A percentile compares a stretch with the other conserved stretches of the same genome.
Evolutionary conservation across 768 basidiomycete genomes (phyloP).

Genomic region (Suillus subalutaceus): DNA sequence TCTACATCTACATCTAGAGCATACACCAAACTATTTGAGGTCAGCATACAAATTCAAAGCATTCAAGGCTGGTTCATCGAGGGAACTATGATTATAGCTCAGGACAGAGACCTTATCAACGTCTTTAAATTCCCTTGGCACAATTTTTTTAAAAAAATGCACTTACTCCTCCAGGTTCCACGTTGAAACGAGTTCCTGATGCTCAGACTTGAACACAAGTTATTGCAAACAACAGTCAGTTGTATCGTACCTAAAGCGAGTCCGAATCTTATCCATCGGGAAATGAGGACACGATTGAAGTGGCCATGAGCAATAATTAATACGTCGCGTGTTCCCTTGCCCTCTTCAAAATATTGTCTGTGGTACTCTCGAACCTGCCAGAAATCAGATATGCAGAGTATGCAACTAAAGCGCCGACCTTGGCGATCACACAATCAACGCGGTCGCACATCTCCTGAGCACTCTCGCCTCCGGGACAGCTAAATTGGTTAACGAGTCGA

Average conservation of each 20-base stretch:
- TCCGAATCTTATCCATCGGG: constrained; percentile 80
- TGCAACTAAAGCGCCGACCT: constrained; percentile 43
- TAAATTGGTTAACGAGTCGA: constrained; percentile 32
- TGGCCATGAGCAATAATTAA: constrained; percentile 92
- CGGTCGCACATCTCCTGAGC: constrained; percentile 76
- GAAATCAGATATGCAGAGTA: neutral
- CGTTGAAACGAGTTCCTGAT: constrained; percentile 75
- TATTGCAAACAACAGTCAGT: constrained; percentile 1
- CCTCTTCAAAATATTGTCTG: constrained; percentile 67
- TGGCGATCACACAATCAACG: constrained; percentile 74
- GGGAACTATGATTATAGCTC: constrained; percentile 80
- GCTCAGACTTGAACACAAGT: constrained; percentile 1
- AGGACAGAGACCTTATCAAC: constrained; percentile 67
- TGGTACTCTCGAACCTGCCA: constrained; percentile 73
- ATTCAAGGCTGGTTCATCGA: constrained; percentile 77
- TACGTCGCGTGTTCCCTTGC: constrained; percentile 71
- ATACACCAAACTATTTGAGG: constrained; percentile 27
- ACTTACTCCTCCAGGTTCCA: constrained; percentile 82
- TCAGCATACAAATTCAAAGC: constrained; percentile 70
- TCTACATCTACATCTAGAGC: neutral
- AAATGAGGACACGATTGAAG: constrained; percentile 72
- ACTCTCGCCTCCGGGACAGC: constrained; percentile 89
- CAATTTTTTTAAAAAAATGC: constrained; percentile 4
- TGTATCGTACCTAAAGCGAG: constrained; percentile 51
- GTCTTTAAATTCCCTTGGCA: neutral